Evolutionary conservation across 306 rosid genomes (phyloP), one percentile per base, ranked within the genome.

Genomic region (Quercus bicolor): DNA sequence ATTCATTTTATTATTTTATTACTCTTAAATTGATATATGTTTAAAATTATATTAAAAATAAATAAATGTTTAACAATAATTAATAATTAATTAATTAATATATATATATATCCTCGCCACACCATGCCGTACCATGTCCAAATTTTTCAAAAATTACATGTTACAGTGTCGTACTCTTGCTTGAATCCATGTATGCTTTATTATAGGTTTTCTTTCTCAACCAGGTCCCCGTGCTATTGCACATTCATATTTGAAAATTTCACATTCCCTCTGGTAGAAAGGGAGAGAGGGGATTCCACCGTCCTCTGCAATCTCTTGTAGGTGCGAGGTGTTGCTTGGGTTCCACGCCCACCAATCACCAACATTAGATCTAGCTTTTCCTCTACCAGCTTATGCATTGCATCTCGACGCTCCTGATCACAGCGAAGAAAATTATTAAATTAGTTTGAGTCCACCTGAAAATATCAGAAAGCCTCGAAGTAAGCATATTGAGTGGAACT

Each of bases 341-440:
- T 92, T 92, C 99, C 99, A 92, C n/a, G n/a, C 69, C 99, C 99
- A 57, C 99, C 99, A 81, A 95, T 62, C 33, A 95, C 98, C 73
- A 95, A 82, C 64, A 95, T 86, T 24, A 93, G 96, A 86, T 95
- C 99, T 79, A 95, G 5, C 62, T 26, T 26, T 26, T 26, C 28
- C 28, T 26, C 28, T 90, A 93, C 98, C 33, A 90, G 88, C 95
- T 93, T 91, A 89, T 86, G 90, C 92, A 95, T 93, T 19, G 99
- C 99, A 85, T 95, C 98, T 90, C 93, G 99, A 64, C 98, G 87
- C 87, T 91, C 99, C 99, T 95, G 88, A 74, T 29, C 4, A 29
- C 80, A 77, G 52, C 14, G 73, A 75, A 75, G 45, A 23, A 57
- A 21, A 65, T 40, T 69, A 56, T 12, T 28, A 79, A 61, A 33